These are phyloP conservation scores for Aspergillus uvarum DNA, from an alignment of 2,329 filamentous ascomycete genomes.

Conservation along the genomic window DNA sequence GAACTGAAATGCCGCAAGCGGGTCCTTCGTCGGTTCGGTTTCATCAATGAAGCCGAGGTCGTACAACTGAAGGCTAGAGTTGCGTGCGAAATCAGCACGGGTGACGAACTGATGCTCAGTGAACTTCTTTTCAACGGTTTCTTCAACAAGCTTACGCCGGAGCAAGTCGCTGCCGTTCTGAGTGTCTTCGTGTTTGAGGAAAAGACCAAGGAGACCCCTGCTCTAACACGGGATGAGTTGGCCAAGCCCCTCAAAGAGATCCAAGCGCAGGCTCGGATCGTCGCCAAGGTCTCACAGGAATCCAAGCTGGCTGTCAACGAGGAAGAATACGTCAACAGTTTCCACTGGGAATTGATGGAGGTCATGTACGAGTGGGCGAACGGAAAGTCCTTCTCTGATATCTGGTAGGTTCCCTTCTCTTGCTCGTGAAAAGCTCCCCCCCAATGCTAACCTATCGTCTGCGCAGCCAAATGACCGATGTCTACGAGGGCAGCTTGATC, in stretches of 20 bases:
- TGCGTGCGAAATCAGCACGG: constrained; percentile 95
- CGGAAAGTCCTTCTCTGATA: constrained; percentile 84
- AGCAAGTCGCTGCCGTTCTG: constrained; percentile 80
- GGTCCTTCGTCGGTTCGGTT: constrained; percentile 87
- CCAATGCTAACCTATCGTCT: constrained; percentile 12
- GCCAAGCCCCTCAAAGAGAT: constrained; percentile 84
- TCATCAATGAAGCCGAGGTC: constrained; percentile 93
- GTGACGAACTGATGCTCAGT: constrained; percentile 88
- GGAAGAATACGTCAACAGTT: constrained; percentile 83
- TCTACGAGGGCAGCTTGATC: constrained; percentile 95
- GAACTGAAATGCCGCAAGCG: constrained; percentile 95
- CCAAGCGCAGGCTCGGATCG: constrained; percentile 77
- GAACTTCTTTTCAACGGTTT: constrained; percentile 96
- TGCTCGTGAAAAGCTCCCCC: not conserved
- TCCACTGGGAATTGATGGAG: constrained; percentile 97
- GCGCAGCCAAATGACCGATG: constrained; percentile 93
- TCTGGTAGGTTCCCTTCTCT: constrained; percentile 69
- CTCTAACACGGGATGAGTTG: constrained; percentile 73
- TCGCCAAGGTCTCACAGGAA: constrained; percentile 92
- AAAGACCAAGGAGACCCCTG: constrained; percentile 73
- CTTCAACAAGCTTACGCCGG: constrained; percentile 92
- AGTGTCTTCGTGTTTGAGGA: constrained; percentile 98
- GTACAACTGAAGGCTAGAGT: constrained; percentile 96
- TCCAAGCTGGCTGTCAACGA: constrained; percentile 93
- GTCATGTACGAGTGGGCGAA: constrained; percentile 91